Conservation (phyloP, 2,329 filamentous ascomycete species). For the Phyllosticta capitalensis region DNA sequence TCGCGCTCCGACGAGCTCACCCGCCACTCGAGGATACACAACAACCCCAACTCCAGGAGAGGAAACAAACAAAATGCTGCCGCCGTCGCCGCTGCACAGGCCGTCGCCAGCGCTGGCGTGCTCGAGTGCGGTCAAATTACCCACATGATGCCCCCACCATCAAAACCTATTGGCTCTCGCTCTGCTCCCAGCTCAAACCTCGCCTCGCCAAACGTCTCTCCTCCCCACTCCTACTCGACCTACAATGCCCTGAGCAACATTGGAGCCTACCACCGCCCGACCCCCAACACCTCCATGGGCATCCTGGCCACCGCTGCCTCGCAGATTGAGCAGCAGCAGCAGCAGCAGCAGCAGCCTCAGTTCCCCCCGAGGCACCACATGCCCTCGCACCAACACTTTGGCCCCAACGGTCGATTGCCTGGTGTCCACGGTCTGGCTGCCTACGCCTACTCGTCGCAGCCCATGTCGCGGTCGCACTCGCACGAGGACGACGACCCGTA, state of each 20-base stretch:
- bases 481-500: slow-evolving; percentile 78
- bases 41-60: slow-evolving; percentile 92
- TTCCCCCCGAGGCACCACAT: slow-evolving; percentile 22
- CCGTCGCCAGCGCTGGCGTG: slow-evolving; percentile 38
- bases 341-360: slow-evolving; percentile 23
- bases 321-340: slow-evolving; percentile 56
- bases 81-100: slow-evolving; percentile 47
- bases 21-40: slow-evolving; percentile 95
- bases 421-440: slow-evolving; percentile 22
- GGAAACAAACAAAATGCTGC: slow-evolving; percentile 72
- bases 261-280: slow-evolving; percentile 42
- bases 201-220: slow-evolving; percentile 90
- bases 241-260: slow-evolving; percentile 52
- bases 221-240: slow-evolving; percentile 72
- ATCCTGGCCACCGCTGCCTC: slow-evolving; percentile 61
- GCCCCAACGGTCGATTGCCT: slow-evolving; percentile 52
- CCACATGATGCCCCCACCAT: slow-evolving; percentile 64
- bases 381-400: slow-evolving; percentile 35
- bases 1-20: slow-evolving; percentile 94
- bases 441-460: slow-evolving; percentile 60
- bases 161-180: slow-evolving; percentile 70
- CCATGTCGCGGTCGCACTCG: slow-evolving; percentile 85
- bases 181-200: slow-evolving; percentile 81
- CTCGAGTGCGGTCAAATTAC: slow-evolving; percentile 42
- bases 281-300: slow-evolving; percentile 43